A percentile compares a stretch with the other conserved stretches of the same genome.
These are phyloP conservation scores for Backusella macrospora DNA, from an alignment of 192 early-diverging fungal species.

Conservation along the genomic window DNA sequence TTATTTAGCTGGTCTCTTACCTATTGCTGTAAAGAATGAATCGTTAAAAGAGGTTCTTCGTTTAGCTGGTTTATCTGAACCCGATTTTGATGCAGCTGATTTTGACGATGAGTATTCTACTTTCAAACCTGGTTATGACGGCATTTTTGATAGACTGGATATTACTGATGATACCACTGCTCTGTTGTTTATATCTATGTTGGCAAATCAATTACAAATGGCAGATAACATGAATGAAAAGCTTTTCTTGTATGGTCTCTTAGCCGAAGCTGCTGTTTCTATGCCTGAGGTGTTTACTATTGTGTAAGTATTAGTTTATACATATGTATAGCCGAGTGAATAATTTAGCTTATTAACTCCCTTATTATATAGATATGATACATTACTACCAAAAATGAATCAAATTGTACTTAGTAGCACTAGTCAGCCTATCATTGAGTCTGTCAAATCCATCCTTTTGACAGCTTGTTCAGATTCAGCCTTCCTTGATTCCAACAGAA, in stretches of 20 bases:
- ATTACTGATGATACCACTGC: conserved; percentile 68
- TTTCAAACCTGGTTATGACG: conserved; percentile 55
- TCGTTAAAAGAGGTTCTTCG: conserved; percentile 61
- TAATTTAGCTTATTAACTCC: not conserved
- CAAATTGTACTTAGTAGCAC: conserved; percentile 68
- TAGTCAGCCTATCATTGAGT: conserved; percentile 64
- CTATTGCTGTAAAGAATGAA: conserved; percentile 76
- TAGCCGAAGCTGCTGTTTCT: conserved; percentile 72
- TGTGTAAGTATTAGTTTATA: conserved; percentile 58
- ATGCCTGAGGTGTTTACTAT: conserved; percentile 75
- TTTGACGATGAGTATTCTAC: conserved; percentile 25
- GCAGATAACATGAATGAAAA: conserved; percentile 75
- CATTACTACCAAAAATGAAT: conserved; percentile 72
- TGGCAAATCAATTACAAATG: conserved; percentile 72
- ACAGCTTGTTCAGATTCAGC: conserved; percentile 60
- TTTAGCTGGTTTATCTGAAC: conserved; percentile 53
- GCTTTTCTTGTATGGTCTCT: conserved; percentile 73
- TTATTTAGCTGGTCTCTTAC: conserved; percentile 81
- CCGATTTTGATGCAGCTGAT: conserved; percentile 34
- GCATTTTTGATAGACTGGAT: conserved; percentile 67
- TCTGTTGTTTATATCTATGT: conserved; percentile 62
- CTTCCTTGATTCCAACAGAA: conserved; percentile 39
- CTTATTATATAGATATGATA: conserved; percentile 60
- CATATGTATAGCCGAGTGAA: conserved; percentile 8
- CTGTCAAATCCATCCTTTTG: conserved; percentile 73